Base-by-base conservation (phyloP, 2,329 filamentous ascomycete species). In the Fusarium brevicatenulatum region DNA sequence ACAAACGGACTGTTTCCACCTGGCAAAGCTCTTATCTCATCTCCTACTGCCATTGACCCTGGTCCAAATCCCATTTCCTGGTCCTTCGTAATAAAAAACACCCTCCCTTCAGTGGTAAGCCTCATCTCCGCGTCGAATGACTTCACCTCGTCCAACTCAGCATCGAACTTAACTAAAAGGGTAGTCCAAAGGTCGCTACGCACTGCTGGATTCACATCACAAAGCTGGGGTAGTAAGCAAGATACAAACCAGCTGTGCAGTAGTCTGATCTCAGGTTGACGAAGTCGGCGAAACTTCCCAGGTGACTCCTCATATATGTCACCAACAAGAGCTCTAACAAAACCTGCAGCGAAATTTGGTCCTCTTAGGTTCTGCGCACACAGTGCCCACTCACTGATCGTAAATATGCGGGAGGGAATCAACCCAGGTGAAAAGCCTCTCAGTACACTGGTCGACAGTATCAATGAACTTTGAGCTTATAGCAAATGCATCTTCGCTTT, bases 401-500 rank as follows among this genome's bases (percentile, higher is more conserved):
- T 46, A 10, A 21, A 13, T 0, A 28, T 28, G 43, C 43, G 43
- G 12, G 43, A 46, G 23, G 23, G 8, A 1, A 28, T 46, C 43
- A 28, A 46, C 23, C 43, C 23, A 46, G 8, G 23, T 46, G 18
- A 46, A 5, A 0, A 46, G 8, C 43, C 23, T 46, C 23, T 21
- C 23, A 21, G 23, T 15, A 7, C 23, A 46, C 23, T 28, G 5
- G 11, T 2, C 4, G 11, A 46, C 5, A 28, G 0, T 15, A 21
- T 0, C 23, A 9, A 46, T 21, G 43, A 5, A 21, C 23, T 46
- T 21, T 21, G 43, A 46, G 43, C 43, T 28, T 19, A 46, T 21
- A 21, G 3, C 5, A 21, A 46, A 28, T 0, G 0, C 8, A 21
- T 28, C 12, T 21, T 28, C 2, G 8, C 12, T 15, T 21, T 46